These are phyloP conservation scores for Cupressus sempervirens DNA, from an alignment of 75 land plant species.

Conservation along the genomic window DNA sequence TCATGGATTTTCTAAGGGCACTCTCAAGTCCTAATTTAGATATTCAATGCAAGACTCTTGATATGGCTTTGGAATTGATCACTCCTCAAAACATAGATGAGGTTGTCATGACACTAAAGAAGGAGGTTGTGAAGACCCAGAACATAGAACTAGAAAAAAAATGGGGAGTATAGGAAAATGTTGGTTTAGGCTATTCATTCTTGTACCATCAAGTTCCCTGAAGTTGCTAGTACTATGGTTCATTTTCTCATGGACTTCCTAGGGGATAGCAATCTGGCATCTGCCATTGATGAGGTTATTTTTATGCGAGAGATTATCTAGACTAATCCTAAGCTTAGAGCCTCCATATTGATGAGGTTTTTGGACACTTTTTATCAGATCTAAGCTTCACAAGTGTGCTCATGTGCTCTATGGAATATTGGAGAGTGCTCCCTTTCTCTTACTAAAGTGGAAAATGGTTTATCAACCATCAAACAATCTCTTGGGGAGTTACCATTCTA, in stretches of 20 bases:
- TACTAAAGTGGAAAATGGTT: too few species aligned
- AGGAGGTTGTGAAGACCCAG: conserved; percentile 91
- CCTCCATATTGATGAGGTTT: conserved; percentile 69
- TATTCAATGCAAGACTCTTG: conserved; percentile 75
- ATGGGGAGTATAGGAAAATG: conserved; percentile 92
- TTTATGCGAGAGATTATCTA: conserved; percentile 88
- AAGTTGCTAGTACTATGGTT: too few species aligned
- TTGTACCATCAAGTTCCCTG: conserved; percentile 83
- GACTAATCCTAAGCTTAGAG: conserved; percentile 81
- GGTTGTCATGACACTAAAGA: conserved; percentile 82
- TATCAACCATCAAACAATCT: too few species aligned
- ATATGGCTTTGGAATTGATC: conserved; percentile 74
- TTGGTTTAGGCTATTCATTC: conserved; percentile 83
- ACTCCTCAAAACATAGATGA: too few species aligned
- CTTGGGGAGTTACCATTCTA: too few species aligned
- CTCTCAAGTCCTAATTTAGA: conserved; percentile 86
- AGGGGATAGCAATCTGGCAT: conserved; percentile 78
- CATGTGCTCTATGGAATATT: too few species aligned
- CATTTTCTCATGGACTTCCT: too few species aligned
- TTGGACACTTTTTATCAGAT: conserved; percentile 88
- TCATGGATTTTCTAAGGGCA: conserved; percentile 86
- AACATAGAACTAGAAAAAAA: conserved; percentile 82
- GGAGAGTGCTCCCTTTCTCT: too few species aligned
- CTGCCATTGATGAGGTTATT: conserved; percentile 74
- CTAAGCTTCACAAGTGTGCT: conserved; percentile 69